These are phyloP conservation scores for Colletotrichum camelliae DNA, from an alignment of 2,329 filamentous ascomycete species.

Conservation along the genomic window DNA sequence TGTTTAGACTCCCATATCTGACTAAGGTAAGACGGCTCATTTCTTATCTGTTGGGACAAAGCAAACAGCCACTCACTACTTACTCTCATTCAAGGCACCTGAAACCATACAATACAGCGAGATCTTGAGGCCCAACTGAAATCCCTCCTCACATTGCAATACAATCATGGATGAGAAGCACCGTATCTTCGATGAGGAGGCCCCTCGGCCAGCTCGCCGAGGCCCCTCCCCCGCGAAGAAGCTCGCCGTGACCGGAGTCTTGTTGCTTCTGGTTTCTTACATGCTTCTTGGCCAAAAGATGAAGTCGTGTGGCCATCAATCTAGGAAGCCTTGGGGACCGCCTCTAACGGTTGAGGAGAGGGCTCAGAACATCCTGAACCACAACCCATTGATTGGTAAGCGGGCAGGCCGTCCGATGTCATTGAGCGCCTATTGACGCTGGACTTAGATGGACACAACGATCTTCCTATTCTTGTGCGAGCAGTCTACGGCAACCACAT, in stretches of 20 bases:
- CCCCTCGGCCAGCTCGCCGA: background rate
- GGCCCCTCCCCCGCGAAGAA: background rate
- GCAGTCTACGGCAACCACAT: slow-evolving; percentile 76
- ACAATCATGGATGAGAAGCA: slow-evolving; percentile 4
- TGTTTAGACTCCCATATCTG: background rate
- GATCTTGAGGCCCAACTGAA: background rate
- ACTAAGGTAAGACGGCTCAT: background rate
- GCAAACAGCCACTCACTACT: background rate
- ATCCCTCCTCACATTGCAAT: background rate
- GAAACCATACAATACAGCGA: background rate
- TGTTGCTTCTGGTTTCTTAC: slow-evolving; percentile 16
- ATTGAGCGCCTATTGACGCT: background rate
- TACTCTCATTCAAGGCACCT: background rate
- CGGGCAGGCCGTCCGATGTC: background rate
- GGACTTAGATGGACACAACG: slow-evolving; percentile 81
- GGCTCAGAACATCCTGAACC: slow-evolving; percentile 49
- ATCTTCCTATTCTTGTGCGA: slow-evolving; percentile 79
- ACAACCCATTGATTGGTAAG: slow-evolving; percentile 56
- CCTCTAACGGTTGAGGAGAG: slow-evolving; percentile 45
- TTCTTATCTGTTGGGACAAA: background rate
- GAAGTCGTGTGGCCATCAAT: slow-evolving; percentile 16
- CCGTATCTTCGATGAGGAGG: background rate
- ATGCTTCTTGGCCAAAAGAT: slow-evolving; percentile 2
- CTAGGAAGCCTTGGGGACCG: slow-evolving; percentile 26
- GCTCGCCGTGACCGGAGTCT: slow-evolving; percentile 13